A percentile compares a stretch with the other conserved stretches of the same genome.
Evolutionary conservation across 2,329 filamentous ascomycete species (phyloP).

Genomic region (Trichoderma breve): DNA sequence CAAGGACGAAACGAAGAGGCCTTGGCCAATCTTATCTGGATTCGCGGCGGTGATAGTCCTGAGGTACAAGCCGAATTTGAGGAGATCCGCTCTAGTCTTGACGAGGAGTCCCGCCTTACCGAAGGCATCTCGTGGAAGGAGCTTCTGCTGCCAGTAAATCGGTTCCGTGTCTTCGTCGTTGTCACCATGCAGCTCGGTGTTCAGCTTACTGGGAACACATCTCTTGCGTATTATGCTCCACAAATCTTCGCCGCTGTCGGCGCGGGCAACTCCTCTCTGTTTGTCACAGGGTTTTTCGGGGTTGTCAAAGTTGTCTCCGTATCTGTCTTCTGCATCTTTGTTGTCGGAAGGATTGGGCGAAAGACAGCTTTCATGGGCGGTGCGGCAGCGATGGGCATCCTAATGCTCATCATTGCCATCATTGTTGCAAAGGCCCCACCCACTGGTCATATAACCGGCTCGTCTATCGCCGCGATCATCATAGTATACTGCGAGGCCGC

Average conservation of each 20-base stretch:
- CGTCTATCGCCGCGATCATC: not conserved
- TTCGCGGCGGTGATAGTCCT: not conserved
- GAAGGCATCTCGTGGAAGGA: too few relatives aligned
- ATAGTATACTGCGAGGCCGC: constrained; percentile 1
- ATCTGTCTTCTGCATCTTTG: constrained; percentile 41
- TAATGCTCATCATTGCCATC: constrained; percentile 42
- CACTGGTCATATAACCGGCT: not conserved
- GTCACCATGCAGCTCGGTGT: not conserved
- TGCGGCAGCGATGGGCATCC: constrained; percentile 37
- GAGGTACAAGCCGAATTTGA: not conserved
- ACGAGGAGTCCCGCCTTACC: too few relatives aligned
- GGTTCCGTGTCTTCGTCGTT: not conserved
- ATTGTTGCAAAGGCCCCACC: constrained; percentile 35
- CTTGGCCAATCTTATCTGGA: not conserved
- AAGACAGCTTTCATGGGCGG: constrained; percentile 46
- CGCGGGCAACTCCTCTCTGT: constrained; percentile 34
- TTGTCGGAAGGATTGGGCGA: constrained; percentile 48
- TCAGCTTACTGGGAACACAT: not conserved
- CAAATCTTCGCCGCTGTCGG: constrained; percentile 40
- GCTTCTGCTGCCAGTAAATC: not conserved
- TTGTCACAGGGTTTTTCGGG: constrained; percentile 43
- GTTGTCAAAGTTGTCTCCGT: constrained; percentile 39
- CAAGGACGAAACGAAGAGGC: constrained; percentile 55
- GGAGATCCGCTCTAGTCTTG: too few relatives aligned
- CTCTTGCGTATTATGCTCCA: constrained; percentile 32